These are phyloP conservation scores for Teratosphaeria pseudoeucalypti DNA, from an alignment of 2,329 filamentous ascomycete species.

Conservation along the genomic window DNA sequence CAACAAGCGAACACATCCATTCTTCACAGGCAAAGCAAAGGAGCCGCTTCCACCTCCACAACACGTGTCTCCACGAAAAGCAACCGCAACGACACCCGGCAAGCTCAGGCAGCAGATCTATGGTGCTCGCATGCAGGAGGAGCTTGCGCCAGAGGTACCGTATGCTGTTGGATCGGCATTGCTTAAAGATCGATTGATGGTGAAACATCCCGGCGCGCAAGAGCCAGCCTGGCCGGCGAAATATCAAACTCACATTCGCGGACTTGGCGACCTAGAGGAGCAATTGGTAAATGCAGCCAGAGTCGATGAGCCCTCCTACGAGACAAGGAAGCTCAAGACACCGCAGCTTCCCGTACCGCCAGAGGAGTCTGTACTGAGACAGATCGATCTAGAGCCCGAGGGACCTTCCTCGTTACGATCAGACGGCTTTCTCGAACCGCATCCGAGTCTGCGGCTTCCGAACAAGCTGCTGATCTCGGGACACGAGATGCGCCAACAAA, in stretches of 20 bases:
- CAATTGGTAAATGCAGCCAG: background rate
- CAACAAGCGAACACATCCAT: constrained; percentile 48
- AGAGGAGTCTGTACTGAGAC: constrained; percentile 13
- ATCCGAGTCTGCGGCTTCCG: constrained; percentile 18
- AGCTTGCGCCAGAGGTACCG: constrained; percentile 9
- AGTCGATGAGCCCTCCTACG: background rate
- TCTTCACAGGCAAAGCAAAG: constrained; percentile 52
- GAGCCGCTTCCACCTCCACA: constrained; percentile 16
- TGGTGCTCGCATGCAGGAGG: constrained; percentile 10
- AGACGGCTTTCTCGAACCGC: constrained; percentile 27
- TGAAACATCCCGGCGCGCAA: constrained; percentile 55
- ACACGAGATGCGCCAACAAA: constrained; percentile 29
- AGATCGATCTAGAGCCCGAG: constrained; percentile 11
- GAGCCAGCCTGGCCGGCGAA: constrained; percentile 63
- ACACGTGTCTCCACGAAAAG: constrained; percentile 20
- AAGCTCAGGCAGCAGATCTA: constrained; percentile 29
- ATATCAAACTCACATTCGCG: constrained; percentile 55
- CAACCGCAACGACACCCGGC: constrained; percentile 36
- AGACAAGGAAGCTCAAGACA: constrained; percentile 28
- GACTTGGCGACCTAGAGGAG: constrained; percentile 15
- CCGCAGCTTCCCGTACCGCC: constrained; percentile 14
- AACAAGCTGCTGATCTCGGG: constrained; percentile 23
- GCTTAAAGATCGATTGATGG: constrained; percentile 23
- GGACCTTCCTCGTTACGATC: constrained; percentile 9
- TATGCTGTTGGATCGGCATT: constrained; percentile 17